These are phyloP conservation scores for Moesziomyces globuligerus DNA, from an alignment of 1,284 basidiomycete species.

Conservation along the genomic window DNA sequence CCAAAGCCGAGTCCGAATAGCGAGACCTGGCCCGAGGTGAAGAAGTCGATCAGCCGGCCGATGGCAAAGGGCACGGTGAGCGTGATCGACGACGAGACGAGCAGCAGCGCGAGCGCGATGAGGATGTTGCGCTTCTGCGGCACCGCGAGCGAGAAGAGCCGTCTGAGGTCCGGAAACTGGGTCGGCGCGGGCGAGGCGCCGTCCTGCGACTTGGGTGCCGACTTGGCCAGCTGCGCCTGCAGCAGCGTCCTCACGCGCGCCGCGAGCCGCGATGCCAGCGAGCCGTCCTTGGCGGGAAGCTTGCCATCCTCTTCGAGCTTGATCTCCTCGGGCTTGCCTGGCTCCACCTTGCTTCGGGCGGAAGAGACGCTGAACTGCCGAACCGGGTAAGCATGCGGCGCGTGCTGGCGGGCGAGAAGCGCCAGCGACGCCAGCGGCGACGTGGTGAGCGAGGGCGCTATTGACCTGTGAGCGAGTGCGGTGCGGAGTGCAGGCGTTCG, in stretches of 20 bases:
- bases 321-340: constrained; percentile 5
- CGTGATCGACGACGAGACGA: constrained; percentile 74
- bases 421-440: background rate
- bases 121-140: constrained; percentile 60
- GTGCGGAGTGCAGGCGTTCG: background rate
- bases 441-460: background rate
- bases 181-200: constrained; percentile 37
- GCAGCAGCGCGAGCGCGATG: constrained; percentile 59
- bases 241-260: constrained; percentile 19
- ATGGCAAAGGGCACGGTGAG: constrained; percentile 71
- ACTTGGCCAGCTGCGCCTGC: constrained; percentile 40
- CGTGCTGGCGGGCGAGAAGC: background rate
- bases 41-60: constrained; percentile 66
- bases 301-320: background rate
- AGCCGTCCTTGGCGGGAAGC: constrained; percentile 2
- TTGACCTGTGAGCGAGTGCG: background rate
- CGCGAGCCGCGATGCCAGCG: constrained; percentile 21
- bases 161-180: constrained; percentile 58
- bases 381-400: background rate
- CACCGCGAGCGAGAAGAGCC: constrained; percentile 61
- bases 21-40: constrained; percentile 52
- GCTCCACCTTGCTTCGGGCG: constrained; percentile 14
- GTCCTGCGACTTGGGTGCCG: constrained; percentile 40
- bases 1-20: constrained; percentile 74
- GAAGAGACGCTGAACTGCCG: background rate